Evolutionary conservation across 202 grass and related monocot genomes (phyloP).

Genomic region (Setaria viridis): DNA sequence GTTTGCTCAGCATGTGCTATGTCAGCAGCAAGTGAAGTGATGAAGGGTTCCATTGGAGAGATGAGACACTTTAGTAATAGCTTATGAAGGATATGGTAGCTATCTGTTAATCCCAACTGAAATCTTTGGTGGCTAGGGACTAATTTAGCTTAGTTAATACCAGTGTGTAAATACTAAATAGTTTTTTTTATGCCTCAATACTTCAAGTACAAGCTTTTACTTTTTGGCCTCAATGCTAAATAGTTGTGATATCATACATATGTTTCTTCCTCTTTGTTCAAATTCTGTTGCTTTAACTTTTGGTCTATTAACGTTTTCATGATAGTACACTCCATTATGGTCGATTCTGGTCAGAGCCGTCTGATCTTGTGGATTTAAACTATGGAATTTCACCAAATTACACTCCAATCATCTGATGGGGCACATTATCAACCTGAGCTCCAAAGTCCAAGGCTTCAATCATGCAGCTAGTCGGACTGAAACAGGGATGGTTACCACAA

Average conservation of each 20-base stretch:
- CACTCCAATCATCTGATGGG: not conserved
- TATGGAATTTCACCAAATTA: not conserved
- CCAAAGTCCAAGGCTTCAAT: not conserved
- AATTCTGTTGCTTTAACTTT: not conserved
- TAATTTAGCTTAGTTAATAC: conserved; percentile 2
- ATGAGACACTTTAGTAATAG: not conserved
- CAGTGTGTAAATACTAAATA: conserved; percentile 15
- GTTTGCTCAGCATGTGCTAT: not conserved
- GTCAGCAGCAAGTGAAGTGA: not conserved
- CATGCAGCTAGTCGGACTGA: not conserved
- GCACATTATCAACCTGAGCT: not conserved
- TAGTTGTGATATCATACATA: not conserved
- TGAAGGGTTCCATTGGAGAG: not conserved
- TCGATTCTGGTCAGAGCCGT: not conserved
- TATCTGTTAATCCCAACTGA: not conserved
- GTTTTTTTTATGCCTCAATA: not conserved
- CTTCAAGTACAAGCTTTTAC: no score
- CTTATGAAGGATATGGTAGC: conserved; percentile 1
- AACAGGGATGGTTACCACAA: not conserved
- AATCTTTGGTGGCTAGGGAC: not conserved
- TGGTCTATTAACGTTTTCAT: not conserved
- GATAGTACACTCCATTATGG: not conserved
- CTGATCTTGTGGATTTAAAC: not conserved
- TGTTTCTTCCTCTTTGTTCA: not conserved
- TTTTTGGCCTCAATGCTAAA: no score